These are phyloP conservation scores for Beverwykella pulmonaria DNA, from an alignment of 495 filamentous ascomycete genomes.

Conservation along the genomic window DNA sequence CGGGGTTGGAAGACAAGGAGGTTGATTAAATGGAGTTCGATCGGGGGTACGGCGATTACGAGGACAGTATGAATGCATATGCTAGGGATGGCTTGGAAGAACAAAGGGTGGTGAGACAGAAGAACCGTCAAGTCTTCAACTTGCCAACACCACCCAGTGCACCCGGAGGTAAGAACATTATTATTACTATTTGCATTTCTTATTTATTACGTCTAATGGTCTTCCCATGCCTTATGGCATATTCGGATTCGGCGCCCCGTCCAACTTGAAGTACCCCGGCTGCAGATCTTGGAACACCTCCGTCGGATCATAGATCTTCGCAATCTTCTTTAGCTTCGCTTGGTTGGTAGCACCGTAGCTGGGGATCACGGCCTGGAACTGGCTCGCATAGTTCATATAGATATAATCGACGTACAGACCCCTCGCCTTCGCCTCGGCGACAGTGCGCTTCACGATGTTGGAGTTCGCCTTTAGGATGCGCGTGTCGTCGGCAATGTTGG, in stretches of 20 bases:
- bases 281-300: constrained; percentile 24
- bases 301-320: constrained; percentile 21
- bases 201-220: no score
- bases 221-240: no score
- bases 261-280: constrained; percentile 34
- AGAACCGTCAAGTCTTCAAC: no score
- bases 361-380: constrained; percentile 22
- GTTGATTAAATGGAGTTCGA: no score
- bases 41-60: no score
- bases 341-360: constrained; percentile 31
- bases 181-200: no score
- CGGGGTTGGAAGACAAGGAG: no score
- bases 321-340: constrained; percentile 12
- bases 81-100: no score
- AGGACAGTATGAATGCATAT: no score
- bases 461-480: constrained; percentile 40
- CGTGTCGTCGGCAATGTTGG: constrained; percentile 42
- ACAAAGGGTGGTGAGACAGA: no score
- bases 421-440: constrained; percentile 8
- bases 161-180: no score
- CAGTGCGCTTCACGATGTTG: constrained; percentile 38
- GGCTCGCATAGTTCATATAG: constrained; percentile 36
- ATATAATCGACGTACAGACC: constrained; percentile 11
- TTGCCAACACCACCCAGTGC: no score
- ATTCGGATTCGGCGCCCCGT: constrained; percentile 4